Evolutionary conservation across 192 early-diverging fungal genomes (phyloP), one percentile per base, ranked within the genome.

Genomic region (Podila verticillata): DNA sequence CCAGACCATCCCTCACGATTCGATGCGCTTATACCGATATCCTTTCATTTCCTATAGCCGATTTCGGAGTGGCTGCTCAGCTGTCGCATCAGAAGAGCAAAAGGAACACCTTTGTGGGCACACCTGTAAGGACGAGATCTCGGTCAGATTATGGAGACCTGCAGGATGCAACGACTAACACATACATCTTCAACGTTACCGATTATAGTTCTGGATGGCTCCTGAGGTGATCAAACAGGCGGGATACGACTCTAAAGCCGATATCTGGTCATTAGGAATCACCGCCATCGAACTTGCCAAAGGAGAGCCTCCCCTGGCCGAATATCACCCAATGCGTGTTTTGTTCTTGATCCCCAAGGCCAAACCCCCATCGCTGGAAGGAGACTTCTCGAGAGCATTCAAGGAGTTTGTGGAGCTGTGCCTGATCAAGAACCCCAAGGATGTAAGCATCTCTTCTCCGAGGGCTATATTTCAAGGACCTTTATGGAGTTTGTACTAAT

Each of bases 261-360:
- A 99, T 84, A 98, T 99, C 28, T 99, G 97, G 97, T 95, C 93
- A 44, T 87, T 98, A 56, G 97, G 98, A 4, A 98, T 99, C 65
- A 99, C 98, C 1, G 96, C 96, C 1, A 95, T 98, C 31, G 98
- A 99, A 82, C 82, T 99, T 34, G 96, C 96, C 2, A 95, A 92
- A 57, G 96, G 96, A 22, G 87, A 93, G 78, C 96, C 98, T 22
- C 98, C 97, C 12, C 89, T 95, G 66, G 95, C 96, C n/a, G 95
- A 99, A 57, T 90, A 96, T 71, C 96, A 96, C 70, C 96, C 97
- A 3, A 96, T 98, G 95, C 90, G 94, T 66, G 98, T 96, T 5
- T 81, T 99, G 24, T 97, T 98, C 82, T 77, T 96, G 48, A 98
- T 98, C 66, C 96, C 96, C 15, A 95, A 96, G 77, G 92, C 93